A percentile compares a stretch with the other conserved stretches of the same genome.
phyloP scores from a whole-genome alignment of 352 stramenopile species.

The Phytophthora capsici region DNA sequence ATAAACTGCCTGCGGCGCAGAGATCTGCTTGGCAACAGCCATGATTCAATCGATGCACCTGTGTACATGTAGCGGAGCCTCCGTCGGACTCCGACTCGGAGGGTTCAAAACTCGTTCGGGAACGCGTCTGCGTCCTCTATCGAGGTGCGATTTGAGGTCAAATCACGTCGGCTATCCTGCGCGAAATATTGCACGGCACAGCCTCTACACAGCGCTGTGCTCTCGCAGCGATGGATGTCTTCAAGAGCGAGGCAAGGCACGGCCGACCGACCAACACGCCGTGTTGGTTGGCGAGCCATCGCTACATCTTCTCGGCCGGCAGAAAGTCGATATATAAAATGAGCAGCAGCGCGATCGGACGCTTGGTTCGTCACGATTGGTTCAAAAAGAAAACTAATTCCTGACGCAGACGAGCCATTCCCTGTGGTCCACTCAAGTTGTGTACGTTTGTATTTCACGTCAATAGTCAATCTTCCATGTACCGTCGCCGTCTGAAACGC shows the following conservation, averaged over 20 bases:
- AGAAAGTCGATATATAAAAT: constrained; percentile 19
- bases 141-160: constrained; percentile 19
- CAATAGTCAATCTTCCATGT: constrained; percentile 1
- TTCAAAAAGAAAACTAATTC: constrained; percentile 9
- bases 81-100: too few species aligned
- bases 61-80: too few species aligned
- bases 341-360: constrained; percentile 15
- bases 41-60: not conserved
- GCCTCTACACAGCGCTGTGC: constrained; percentile 12
- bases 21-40: not conserved
- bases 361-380: constrained; percentile 29
- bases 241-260: constrained; percentile 2
- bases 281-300: not conserved
- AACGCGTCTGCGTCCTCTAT: not conserved
- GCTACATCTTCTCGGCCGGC: not conserved
- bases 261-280: not conserved
- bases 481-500: not conserved
- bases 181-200: constrained; percentile 26
- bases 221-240: not conserved
- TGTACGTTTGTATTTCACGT: constrained; percentile 17
- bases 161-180: constrained; percentile 25
- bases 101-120: constrained; percentile 19
- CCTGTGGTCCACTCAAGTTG: constrained; percentile 10
- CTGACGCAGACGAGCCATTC: constrained; percentile 7
- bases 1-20: not conserved